These are phyloP conservation scores for Camelina laxa DNA, from an alignment of 345 rosid species.

Conservation along the genomic window DNA sequence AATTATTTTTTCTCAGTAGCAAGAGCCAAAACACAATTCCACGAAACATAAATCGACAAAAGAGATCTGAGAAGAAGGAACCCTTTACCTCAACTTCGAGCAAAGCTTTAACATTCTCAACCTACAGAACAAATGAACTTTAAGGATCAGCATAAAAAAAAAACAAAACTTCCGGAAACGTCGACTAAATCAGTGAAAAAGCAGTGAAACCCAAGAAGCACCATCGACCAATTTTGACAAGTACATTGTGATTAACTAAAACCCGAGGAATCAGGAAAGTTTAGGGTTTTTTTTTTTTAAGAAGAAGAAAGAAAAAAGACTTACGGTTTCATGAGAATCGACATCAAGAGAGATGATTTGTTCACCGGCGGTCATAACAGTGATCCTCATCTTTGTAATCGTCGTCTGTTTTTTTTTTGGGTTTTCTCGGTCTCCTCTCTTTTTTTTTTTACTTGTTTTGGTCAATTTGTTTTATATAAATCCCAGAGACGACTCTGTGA, in stretches of 20 bases:
- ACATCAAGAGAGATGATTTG: conserved; percentile 80
- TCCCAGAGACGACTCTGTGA: conserved; percentile 18
- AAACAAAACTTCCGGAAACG: neutral
- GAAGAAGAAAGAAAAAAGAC: neutral
- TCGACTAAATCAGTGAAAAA: neutral
- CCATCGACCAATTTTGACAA: conserved; percentile 21
- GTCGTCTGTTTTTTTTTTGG: conserved; percentile 14
- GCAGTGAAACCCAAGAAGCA: conserved; percentile 5
- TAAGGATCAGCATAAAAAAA: conserved; percentile 8
- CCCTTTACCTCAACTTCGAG: conserved; percentile 90
- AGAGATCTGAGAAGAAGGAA: conserved; percentile 37
- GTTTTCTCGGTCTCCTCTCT: conserved; percentile 15
- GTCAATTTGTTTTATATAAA: conserved; percentile 3
- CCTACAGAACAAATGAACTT: conserved; percentile 46
- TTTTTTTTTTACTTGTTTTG: neutral
- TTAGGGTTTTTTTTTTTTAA: conserved; percentile 41
- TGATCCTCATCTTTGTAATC: conserved; percentile 66
- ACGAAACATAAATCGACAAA: neutral
- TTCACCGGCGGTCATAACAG: conserved; percentile 92
- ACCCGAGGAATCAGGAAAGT: conserved; percentile 33
- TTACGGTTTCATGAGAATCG: conserved; percentile 84
- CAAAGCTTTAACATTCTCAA: conserved; percentile 95
- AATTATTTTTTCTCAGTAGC: neutral
- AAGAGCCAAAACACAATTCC: conserved; percentile 2
- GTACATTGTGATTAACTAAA: conserved; percentile 36